phyloP scores from a whole-genome alignment of 305 asterid genomes.

The Caryopteris hybrid region DNA sequence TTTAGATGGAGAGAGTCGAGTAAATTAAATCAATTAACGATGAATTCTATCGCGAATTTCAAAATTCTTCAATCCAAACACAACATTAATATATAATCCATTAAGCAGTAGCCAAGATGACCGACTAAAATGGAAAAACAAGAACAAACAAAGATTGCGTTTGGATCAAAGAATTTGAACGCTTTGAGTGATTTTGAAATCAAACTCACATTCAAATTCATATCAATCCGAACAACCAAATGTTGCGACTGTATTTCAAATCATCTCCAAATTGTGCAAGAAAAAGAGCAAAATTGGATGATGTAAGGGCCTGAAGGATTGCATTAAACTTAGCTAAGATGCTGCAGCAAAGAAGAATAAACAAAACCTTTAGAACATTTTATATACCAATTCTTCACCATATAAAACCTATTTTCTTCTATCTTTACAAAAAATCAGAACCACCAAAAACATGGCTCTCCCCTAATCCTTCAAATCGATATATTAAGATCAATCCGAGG shows the following conservation, averaged over 20 bases:
- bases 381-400: conserved; percentile 31
- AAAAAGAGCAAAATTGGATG: neutral
- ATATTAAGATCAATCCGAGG: conserved; percentile 86
- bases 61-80: too few relatives aligned
- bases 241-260: too few relatives aligned
- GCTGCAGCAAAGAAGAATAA: neutral
- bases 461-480: conserved; percentile 40
- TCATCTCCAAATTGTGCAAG: too few relatives aligned
- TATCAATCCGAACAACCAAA: neutral
- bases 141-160: neutral
- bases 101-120: neutral
- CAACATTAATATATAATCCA: neutral
- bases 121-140: too few relatives aligned
- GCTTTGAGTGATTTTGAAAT: too few relatives aligned
- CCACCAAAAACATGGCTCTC: conserved; percentile 11
- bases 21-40: too few relatives aligned
- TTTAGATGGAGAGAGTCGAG: too few relatives aligned
- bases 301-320: neutral
- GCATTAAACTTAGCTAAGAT: neutral
- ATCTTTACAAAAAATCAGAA: conserved; percentile 49
- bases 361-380: neutral
- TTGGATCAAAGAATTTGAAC: neutral
- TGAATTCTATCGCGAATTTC: too few relatives aligned
- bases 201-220: too few relatives aligned
- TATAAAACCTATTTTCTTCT: conserved; percentile 27